phyloP scores from a whole-genome alignment of 208 protist genomes.

The Leishmania turanica region DNA sequence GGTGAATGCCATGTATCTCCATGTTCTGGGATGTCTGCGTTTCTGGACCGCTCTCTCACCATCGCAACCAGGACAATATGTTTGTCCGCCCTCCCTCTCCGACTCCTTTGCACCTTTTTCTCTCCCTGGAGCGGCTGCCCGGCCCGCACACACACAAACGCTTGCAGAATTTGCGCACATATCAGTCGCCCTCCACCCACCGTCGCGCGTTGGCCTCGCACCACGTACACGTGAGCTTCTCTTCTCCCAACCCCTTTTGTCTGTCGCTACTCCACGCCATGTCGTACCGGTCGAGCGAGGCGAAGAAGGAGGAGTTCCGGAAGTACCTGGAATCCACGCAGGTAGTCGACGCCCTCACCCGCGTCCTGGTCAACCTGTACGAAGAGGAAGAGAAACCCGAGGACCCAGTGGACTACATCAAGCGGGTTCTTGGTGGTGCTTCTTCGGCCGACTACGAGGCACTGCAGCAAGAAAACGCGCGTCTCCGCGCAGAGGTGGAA shows the following conservation, averaged over 20 bases:
- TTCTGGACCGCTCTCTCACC: neutral
- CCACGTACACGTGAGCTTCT: neutral
- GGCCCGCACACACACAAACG: neutral
- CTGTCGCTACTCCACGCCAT: constrained; percentile 31
- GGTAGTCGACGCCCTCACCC: constrained; percentile 93
- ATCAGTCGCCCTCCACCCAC: too few species aligned
- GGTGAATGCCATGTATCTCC: neutral
- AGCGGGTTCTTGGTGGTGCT: constrained; percentile 91
- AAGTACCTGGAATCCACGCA: constrained; percentile 94
- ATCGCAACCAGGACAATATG: neutral
- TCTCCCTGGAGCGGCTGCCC: neutral
- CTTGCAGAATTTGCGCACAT: neutral
- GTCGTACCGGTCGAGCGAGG: constrained; percentile 92
- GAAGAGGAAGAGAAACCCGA: constrained; percentile 93
- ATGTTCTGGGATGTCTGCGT: neutral
- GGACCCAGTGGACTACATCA: constrained; percentile 94
- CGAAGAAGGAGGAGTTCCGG: constrained; percentile 96
- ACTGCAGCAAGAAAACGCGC: constrained; percentile 84
- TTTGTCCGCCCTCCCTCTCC: neutral
- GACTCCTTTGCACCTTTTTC: neutral
- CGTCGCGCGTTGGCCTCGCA: neutral
- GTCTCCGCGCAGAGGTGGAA: constrained; percentile 84
- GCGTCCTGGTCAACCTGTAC: constrained; percentile 93
- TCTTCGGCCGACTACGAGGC: constrained; percentile 87
- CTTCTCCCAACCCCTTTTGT: neutral